These are phyloP conservation scores for Helichrysum umbraculigerum DNA, from an alignment of 129 eudicot species.

Conservation along the genomic window DNA sequence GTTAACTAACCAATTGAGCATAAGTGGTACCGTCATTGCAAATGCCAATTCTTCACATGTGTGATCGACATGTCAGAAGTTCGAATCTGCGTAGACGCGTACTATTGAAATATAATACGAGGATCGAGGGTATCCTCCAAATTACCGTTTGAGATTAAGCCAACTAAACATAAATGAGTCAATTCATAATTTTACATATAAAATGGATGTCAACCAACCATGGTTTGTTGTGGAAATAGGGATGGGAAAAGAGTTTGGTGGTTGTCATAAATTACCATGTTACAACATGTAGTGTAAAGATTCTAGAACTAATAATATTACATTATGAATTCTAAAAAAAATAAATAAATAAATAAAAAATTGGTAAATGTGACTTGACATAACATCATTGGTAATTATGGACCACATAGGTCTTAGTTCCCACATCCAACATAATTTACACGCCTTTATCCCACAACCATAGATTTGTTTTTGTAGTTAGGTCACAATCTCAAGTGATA, in stretches of 20 bases:
- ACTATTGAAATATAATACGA: too few species aligned
- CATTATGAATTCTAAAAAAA: neutral
- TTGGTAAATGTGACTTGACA: constrained; percentile 17
- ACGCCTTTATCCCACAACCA: constrained; percentile 23
- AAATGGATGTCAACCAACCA: neutral
- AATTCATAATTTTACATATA: too few species aligned
- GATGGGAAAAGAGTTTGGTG: neutral
- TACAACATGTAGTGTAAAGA: neutral
- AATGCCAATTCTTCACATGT: too few species aligned
- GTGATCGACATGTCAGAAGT: too few species aligned
- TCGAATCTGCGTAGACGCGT: too few species aligned
- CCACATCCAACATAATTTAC: neutral
- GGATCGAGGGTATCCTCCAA: neutral
- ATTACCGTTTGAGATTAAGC: neutral
- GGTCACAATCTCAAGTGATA: constrained; percentile 25
- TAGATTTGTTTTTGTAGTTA: constrained; percentile 20
- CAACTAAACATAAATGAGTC: neutral
- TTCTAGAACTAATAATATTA: neutral
- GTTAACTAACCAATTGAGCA: too few species aligned
- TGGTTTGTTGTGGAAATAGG: neutral
- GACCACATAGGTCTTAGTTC: constrained; percentile 22
- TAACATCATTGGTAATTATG: constrained; percentile 2
- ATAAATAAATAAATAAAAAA: neutral
- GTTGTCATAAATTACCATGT: neutral
- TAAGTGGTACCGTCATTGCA: too few species aligned